phyloP scores from a whole-genome alignment of 805 yeast species.

The Vanderwaltozyma verrucispora region DNA sequence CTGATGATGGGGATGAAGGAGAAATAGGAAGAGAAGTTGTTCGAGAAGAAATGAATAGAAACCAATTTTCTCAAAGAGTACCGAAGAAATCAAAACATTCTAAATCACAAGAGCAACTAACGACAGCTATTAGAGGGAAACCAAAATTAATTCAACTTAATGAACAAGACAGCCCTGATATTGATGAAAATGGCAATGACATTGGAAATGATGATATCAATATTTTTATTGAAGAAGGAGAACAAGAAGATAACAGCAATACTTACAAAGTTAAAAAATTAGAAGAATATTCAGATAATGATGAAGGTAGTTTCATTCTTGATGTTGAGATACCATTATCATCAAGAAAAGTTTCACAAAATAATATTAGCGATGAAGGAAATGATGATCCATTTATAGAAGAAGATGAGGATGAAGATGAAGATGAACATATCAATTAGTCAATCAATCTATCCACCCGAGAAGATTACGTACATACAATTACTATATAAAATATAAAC shows the following conservation, averaged over 20 bases:
- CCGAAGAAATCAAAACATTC: too few relatives aligned
- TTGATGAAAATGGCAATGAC: neutral
- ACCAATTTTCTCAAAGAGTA: too few relatives aligned
- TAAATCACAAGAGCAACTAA: slow-evolving; percentile 19
- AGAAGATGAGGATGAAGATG: too few relatives aligned
- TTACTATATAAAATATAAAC: too few relatives aligned
- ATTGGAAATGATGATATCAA: slow-evolving; percentile 4
- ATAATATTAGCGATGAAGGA: too few relatives aligned
- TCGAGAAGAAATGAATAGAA: slow-evolving; percentile 14
- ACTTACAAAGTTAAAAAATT: slow-evolving; percentile 8
- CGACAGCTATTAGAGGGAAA: slow-evolving; percentile 68
- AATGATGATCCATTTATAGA: too few relatives aligned
- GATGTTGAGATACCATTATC: slow-evolving; percentile 20
- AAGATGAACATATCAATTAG: too few relatives aligned
- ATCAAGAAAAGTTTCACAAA: neutral
- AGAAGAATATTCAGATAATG: slow-evolving; percentile 11
- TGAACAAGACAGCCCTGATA: too few relatives aligned
- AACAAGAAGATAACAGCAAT: slow-evolving; percentile 6
- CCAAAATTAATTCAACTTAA: slow-evolving; percentile 46
- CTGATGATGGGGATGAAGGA: slow-evolving; percentile 17
- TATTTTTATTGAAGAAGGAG: slow-evolving; percentile 2
- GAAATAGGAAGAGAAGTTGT: neutral
- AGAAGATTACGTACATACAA: too few relatives aligned
- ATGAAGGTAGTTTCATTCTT: slow-evolving; percentile 23
- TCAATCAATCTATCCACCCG: too few relatives aligned